Base-by-base conservation (phyloP, 192 early-diverging fungal species). In the Linnemannia schmuckeri region DNA sequence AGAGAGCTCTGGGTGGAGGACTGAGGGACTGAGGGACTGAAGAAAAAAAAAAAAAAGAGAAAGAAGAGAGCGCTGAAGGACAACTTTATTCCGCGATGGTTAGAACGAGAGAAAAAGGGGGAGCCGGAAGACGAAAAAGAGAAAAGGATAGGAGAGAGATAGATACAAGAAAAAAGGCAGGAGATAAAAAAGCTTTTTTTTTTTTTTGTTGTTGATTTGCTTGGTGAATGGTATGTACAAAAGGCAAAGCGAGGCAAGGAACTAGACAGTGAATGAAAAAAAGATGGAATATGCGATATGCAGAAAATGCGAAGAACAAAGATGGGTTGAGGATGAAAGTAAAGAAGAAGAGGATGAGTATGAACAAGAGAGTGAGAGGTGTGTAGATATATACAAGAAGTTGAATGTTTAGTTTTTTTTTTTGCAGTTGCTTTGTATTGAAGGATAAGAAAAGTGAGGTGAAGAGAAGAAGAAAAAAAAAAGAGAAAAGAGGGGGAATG, bases 371-470 rank as follows among this genome's bases (percentile, higher is more conserved):
- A 52, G 49, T 40, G 54, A 38, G 55, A 52, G 8, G 38, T 41
- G n/a, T 74, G 44, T 74, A 74, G 44, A n/a, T 75, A 75, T 55
- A 37, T 75, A 75, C 49, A 75, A 38, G 24, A 61, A 24, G 38
- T 40, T 27, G 7, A 6, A 18, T 55, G n/a, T 75, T 18, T 30
- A 13, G 33, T 40, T 3, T 57, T 37, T 35, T 52, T 38, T 38
- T 55, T 54, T 8, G 24, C 3, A 27, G 27, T 27, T 63, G 27
- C 22, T 57, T 27, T 15, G n/a, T 8, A 17, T 66, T 66, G n/a
- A 27, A 30, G 24, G 52, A 42, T 42, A 41, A 66, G 54, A 40
- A 76, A 66, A 77, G 73, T 30, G 57, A 68, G 7, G 47, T n/a
- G 20, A 35, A 68, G 61, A 61, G 27, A 42, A 40, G 30, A 42